phyloP scores from a whole-genome alignment of 352 stramenopile genomes.

The Phytophthora uliginosa region DNA sequence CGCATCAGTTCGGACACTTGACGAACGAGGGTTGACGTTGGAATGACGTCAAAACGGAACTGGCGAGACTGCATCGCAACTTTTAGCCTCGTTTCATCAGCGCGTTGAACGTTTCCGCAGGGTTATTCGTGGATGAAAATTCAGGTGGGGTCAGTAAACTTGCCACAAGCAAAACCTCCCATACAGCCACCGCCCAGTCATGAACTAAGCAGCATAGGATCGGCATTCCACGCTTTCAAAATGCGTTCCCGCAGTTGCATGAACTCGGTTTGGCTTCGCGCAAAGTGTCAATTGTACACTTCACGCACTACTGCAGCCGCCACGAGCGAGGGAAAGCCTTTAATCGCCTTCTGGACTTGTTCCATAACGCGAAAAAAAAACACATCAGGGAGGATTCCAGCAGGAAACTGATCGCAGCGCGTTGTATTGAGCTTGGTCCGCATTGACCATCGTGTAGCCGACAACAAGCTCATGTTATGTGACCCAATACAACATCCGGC shows the following conservation, averaged over 20 bases:
- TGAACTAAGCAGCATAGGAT: too few relatives aligned
- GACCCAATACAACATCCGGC: not conserved
- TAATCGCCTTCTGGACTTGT: conserved; percentile 17
- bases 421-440: conserved; percentile 30
- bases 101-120: not conserved
- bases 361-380: conserved; percentile 19
- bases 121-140: not conserved
- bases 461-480: not conserved
- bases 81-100: not conserved
- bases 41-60: not conserved
- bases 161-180: not conserved
- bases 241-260: too few relatives aligned
- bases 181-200: too few relatives aligned
- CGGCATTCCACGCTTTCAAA: too few relatives aligned
- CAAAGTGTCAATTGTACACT: conserved; percentile 37
- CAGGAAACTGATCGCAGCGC: conserved; percentile 7
- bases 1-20: not conserved
- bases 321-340: conserved; percentile 5
- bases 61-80: too few relatives aligned
- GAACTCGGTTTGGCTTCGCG: not conserved
- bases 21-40: not conserved
- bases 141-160: not conserved
- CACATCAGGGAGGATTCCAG: conserved; percentile 20
- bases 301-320: not conserved
- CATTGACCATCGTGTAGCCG: conserved; percentile 19